Base-by-base conservation (phyloP, 345 rosid species). In the Syzygium aromaticum region DNA sequence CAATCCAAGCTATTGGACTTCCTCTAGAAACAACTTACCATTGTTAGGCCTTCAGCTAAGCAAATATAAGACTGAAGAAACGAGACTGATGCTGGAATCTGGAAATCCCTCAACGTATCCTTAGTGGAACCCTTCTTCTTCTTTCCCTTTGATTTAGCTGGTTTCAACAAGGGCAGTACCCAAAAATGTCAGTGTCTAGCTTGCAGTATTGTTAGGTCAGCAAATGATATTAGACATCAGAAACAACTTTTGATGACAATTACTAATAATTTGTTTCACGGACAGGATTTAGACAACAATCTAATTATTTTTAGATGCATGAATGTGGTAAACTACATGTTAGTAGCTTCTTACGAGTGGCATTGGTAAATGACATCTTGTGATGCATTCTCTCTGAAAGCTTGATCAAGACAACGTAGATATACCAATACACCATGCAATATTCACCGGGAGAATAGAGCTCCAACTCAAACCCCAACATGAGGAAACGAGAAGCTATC, bases 381-480 rank as follows among this genome's bases (percentile, higher is more conserved):
- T 92, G 77, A 89, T 95, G 98, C 87, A 95, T 93, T 92, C 92
- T 98, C 91, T 96, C 99, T 12, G 95, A 94, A 86, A 96, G 96
- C 91, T 94, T 96, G 92, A 93, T 89, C 85, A 95, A 92, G 86
- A 92, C 95, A 51, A 91, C 93, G 87, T 95, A 95, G 85, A 93
- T 84, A 85, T 96, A 98, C 99, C 99, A 96, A 90, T 98, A 98
- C 11, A 96, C 98, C 99, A 98, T 96, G 92, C 98, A 95, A 91
- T 93, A 96, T 92, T 98, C 99, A 86, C 91, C 87, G 1, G 96
- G 92, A 82, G 98, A 95, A 92, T 95, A 98, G 77, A 96, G 99
- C 84, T 96, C 99, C 93, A 98, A 92, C 57, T 98, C 98, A 87
- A 98, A 98, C 84, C 99, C 99, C 91, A 96, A 91, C 85, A 92